A percentile compares a stretch with the other conserved stretches of the same genome.
Conservation (phyloP, 179 eudicot genomes). For the Corrigiola litoralis region DNA sequence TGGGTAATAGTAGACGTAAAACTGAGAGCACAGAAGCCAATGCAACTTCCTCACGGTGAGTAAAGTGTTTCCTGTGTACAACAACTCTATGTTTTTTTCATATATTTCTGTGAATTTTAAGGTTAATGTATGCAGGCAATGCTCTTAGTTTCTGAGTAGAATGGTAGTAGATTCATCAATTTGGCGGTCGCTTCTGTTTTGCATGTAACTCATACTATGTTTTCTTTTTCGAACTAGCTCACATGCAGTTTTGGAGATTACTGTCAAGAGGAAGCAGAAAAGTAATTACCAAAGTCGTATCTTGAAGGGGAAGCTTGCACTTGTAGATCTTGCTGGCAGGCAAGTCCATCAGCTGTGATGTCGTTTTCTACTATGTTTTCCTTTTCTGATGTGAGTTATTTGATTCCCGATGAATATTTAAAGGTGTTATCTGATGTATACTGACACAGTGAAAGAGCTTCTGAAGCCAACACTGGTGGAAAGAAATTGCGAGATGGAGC, state of each 20-base stretch:
- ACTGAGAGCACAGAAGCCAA: constrained; percentile 81
- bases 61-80: constrained; percentile 7
- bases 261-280: constrained; percentile 58
- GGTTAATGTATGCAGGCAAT: not conserved
- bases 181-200: not conserved
- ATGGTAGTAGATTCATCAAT: not conserved
- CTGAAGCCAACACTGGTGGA: constrained; percentile 75
- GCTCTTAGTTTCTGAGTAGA: not conserved
- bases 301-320: constrained; percentile 78
- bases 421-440: constrained; percentile 8
- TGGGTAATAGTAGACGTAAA: constrained; percentile 86
- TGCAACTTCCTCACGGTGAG: constrained; percentile 86
- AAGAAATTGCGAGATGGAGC: constrained; percentile 83
- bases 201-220: constrained; percentile 13
- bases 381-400: not conserved
- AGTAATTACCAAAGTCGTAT: constrained; percentile 48
- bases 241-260: constrained; percentile 82
- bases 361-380: not conserved
- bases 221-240: constrained; percentile 39
- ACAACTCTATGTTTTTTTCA: not conserved
- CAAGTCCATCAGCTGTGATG: constrained; percentile 11
- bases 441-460: constrained; percentile 72
- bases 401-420: constrained; percentile 7
- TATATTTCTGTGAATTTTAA: not conserved
- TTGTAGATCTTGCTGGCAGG: constrained; percentile 95